Base-by-base conservation (phyloP, 192 early-diverging fungal species). In the Coemansia umbellata region DNA sequence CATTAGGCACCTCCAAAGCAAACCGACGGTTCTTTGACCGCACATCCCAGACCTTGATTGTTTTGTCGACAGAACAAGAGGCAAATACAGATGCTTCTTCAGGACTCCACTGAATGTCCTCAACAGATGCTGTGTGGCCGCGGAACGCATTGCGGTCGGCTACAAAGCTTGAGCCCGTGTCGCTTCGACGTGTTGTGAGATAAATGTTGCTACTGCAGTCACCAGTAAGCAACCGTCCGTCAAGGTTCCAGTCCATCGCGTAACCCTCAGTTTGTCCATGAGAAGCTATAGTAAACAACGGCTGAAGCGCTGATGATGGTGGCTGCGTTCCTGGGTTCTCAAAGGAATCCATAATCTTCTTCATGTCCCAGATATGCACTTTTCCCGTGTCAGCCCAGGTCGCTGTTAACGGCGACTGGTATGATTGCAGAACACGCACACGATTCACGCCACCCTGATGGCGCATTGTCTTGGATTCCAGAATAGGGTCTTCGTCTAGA, bases 61-160 rank as follows among this genome's bases (percentile, higher is more conserved):
- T 92, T 60, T 91, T 81, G 74, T 99, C 96, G 2, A 88, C 87
- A 0, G 89, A 91, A 58, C 89, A 87, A 7, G 90, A 87, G 2
- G 93, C 94, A 86, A 99, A 99, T 11, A 97, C 94, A 21, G 81
- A 85, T 15, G 81, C 80, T 57, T 95, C 91, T 2, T 83, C 79
- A 18, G 93, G 92, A 5, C 93, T 94, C 95, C 95, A 99, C 81
- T 99, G 96, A 42, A 99, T 53, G 66, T 99, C 96, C 67, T 99
- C 96, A 18, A 97, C 87, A 14, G 88, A 92, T 5, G 81, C 83
- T 31, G 72, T 81, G 66, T 98, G 94, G 33, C 91, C 96, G 30
- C 66, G 68, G 75, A 91, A 97, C 6, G 91, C 78, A 11, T 72
- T 74, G 36, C 80, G 61, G 42, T 93, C 91, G 4, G 93, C 84